phyloP scores from a whole-genome alignment of 345 rosid genomes.

The Citrus australasica region DNA sequence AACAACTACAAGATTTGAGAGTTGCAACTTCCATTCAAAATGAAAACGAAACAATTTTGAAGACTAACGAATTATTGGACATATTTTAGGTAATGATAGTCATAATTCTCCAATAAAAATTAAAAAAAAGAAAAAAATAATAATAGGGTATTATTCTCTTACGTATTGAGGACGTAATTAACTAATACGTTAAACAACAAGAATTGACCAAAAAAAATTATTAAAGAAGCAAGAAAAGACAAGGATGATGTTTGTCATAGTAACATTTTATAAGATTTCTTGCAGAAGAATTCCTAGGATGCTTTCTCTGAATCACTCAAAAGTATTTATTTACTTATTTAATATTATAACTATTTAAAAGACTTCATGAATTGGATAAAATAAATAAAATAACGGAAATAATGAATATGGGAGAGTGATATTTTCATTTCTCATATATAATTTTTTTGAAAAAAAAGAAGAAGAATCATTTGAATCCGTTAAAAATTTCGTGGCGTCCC shows the following conservation, averaged over 20 bases:
- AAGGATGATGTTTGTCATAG: neutral
- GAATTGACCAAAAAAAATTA: neutral
- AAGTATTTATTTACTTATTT: too few relatives aligned
- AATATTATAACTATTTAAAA: too few relatives aligned
- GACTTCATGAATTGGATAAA: neutral
- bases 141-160: neutral
- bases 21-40: neutral
- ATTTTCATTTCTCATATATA: too few relatives aligned
- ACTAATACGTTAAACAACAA: neutral
- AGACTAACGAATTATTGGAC: neutral
- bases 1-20: neutral
- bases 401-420: neutral
- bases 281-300: too few relatives aligned
- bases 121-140: neutral
- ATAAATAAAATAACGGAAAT: neutral
- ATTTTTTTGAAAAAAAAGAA: too few relatives aligned
- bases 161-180: neutral
- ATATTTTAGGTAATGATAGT: constrained; percentile 17
- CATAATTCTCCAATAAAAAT: neutral
- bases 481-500: too few relatives aligned
- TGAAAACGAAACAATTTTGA: neutral
- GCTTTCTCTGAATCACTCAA: too few relatives aligned
- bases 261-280: neutral
- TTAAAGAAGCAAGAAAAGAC: neutral
- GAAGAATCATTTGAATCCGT: too few relatives aligned